Evolutionary conservation across 164 flowering plant species (phyloP).

Genomic region (Aristolochia fimbriata): DNA sequence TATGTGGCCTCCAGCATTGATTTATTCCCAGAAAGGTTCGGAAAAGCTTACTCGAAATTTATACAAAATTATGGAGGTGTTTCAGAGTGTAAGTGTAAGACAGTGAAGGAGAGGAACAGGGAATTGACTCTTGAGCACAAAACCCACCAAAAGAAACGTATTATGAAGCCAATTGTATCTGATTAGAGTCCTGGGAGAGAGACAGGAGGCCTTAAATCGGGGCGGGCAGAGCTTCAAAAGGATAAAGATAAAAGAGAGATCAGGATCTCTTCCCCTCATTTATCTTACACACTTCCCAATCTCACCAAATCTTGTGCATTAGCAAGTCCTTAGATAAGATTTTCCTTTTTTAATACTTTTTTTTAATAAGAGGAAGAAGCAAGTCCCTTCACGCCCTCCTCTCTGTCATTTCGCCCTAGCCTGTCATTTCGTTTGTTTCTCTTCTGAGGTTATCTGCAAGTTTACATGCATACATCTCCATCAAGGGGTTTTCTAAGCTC

Average conservation of each 20-base stretch:
- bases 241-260: background rate
- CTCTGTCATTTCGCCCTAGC: no score
- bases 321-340: background rate
- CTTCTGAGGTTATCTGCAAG: conserved; percentile 2
- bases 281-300: background rate
- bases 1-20: no score
- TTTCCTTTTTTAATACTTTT: no score
- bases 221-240: background rate
- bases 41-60: no score
- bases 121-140: conserved; percentile 19
- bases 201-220: background rate
- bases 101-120: conserved; percentile 4
- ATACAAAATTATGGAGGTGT: background rate
- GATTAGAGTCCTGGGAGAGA: no score
- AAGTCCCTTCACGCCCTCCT: no score
- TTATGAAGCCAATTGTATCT: no score
- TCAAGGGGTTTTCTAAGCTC: conserved; percentile 2
- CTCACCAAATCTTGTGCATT: background rate
- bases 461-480: conserved; percentile 23
- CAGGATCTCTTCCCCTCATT: background rate
- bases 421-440: background rate
- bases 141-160: no score
- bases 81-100: background rate
- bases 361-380: background rate
- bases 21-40: no score